Percentiles rank a stretch among this genome's conserved stretches.
Conservation (phyloP, 805 yeast genomes). For the Candida ortonii region DNA sequence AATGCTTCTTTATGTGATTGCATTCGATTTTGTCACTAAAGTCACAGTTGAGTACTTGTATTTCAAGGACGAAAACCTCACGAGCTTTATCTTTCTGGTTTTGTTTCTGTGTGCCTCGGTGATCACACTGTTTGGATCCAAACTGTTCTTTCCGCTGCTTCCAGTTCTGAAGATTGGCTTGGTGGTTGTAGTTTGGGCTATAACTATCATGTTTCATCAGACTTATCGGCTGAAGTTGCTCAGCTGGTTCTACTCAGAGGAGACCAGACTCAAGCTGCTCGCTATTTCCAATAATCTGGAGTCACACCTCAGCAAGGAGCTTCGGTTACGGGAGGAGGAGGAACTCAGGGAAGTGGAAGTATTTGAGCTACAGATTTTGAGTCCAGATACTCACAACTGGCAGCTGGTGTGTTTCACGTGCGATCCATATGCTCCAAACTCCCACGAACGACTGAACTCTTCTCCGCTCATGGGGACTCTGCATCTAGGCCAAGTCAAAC, state of each 20-base stretch:
- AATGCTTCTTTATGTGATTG: slow-evolving; percentile 60
- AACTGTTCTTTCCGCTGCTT: slow-evolving; percentile 15
- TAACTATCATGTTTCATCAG: slow-evolving; percentile 51
- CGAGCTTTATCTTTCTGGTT: slow-evolving; percentile 47
- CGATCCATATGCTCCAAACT: slow-evolving; percentile 52
- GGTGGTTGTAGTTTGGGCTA: slow-evolving; percentile 49
- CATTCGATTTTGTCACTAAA: slow-evolving; percentile 55
- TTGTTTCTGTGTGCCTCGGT: slow-evolving; percentile 18
- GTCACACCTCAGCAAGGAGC: slow-evolving; percentile 35
- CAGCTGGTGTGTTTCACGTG: slow-evolving; percentile 54
- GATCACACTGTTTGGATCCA: slow-evolving; percentile 31
- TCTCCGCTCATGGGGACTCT: slow-evolving; percentile 28
- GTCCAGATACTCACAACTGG: slow-evolving; percentile 55
- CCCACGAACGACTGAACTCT: slow-evolving; percentile 35
- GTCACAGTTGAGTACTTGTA: slow-evolving; percentile 55
- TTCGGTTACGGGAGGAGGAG: slow-evolving; percentile 36
- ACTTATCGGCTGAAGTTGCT: slow-evolving; percentile 44
- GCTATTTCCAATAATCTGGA: slow-evolving; percentile 51
- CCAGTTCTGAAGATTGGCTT: slow-evolving; percentile 33
- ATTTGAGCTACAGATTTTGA: slow-evolving; percentile 62
- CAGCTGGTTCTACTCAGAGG: slow-evolving; percentile 55
- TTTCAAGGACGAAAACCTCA: slow-evolving; percentile 60
- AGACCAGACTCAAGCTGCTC: slow-evolving; percentile 52
- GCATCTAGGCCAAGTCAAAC: slow-evolving; percentile 40
- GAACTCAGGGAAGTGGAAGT: slow-evolving; percentile 57